Conservation (phyloP, 768 basidiomycete genomes). For the Gelatoporia subvermispora region DNA sequence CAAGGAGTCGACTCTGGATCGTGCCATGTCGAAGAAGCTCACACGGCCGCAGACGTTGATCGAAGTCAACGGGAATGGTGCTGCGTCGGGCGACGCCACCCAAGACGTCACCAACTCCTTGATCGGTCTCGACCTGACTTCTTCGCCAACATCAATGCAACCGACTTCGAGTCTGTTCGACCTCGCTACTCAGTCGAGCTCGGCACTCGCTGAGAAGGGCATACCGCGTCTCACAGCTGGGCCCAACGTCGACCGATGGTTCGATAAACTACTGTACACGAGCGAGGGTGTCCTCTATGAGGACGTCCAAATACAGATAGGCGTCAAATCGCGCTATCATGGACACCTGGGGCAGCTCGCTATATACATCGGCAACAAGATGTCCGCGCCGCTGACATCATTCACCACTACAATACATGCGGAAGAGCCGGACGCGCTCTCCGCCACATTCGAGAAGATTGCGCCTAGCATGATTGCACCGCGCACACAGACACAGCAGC, state of each 20-base stretch:
- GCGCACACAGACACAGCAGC: conserved; percentile 86
- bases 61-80: conserved; percentile 30
- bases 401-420: conserved; percentile 82
- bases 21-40: conserved; percentile 49
- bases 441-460: conserved; percentile 85
- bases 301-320: conserved; percentile 92
- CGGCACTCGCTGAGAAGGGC: conserved; percentile 28
- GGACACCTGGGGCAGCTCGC: conserved; percentile 91
- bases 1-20: conserved; percentile 83
- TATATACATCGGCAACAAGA: conserved; percentile 94
- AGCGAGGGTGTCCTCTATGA: conserved; percentile 92
- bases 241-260: conserved; percentile 85
- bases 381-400: conserved; percentile 80
- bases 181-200: conserved; percentile 10
- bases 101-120: conserved; percentile 69
- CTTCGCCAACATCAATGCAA: conserved; percentile 21
- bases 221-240: conserved; percentile 57
- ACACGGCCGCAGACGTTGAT: conserved; percentile 27
- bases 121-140: conserved; percentile 65
- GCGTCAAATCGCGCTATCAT: conserved; percentile 95
- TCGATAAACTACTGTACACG: conserved; percentile 73
- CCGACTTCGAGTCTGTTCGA: conserved; percentile 8
- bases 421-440: conserved; percentile 69
- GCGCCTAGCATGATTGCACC: conserved; percentile 78
- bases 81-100: conserved; percentile 32